Evolutionary conservation across 2,329 filamentous ascomycete species (phyloP).

Genomic region (Annulohypoxylon truncatum): DNA sequence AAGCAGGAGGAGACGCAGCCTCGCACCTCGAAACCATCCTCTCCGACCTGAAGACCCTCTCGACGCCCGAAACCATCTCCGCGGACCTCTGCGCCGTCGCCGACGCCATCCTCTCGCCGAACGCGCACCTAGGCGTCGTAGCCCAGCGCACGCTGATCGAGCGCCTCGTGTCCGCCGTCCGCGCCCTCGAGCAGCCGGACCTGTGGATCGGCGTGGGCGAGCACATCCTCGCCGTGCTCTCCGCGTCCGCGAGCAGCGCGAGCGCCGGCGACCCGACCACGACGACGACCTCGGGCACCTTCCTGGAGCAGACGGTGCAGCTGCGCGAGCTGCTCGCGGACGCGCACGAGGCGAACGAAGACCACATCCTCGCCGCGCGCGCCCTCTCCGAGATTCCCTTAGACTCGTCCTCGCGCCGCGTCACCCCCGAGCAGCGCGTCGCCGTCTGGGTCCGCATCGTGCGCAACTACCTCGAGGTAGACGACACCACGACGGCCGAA

Average conservation of each 20-base stretch:
- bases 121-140: slow-evolving; percentile 73
- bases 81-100: slow-evolving; percentile 75
- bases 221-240: slow-evolving; percentile 75
- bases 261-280: not conserved
- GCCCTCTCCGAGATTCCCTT: slow-evolving; percentile 85
- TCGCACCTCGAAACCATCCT: slow-evolving; percentile 62
- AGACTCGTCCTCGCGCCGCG: slow-evolving; percentile 86
- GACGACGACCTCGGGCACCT: slow-evolving; percentile 58
- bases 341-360: slow-evolving; percentile 84
- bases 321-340: slow-evolving; percentile 85
- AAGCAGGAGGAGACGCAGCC: slow-evolving; percentile 54
- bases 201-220: slow-evolving; percentile 80
- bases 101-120: slow-evolving; percentile 71
- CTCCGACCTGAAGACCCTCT: slow-evolving; percentile 55
- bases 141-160: slow-evolving; percentile 76
- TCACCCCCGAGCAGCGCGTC: slow-evolving; percentile 85
- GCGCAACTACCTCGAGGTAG: slow-evolving; percentile 91
- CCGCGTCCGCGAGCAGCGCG: slow-evolving; percentile 46
- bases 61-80: slow-evolving; percentile 53
- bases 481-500: slow-evolving; percentile 87
- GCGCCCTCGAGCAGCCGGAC: slow-evolving; percentile 68
- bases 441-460: slow-evolving; percentile 93
- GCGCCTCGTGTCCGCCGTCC: slow-evolving; percentile 73
- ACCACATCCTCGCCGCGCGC: slow-evolving; percentile 82
- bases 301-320: slow-evolving; percentile 84